Conservation (phyloP, 345 rosid genomes). For the Pistacia integerrima region DNA sequence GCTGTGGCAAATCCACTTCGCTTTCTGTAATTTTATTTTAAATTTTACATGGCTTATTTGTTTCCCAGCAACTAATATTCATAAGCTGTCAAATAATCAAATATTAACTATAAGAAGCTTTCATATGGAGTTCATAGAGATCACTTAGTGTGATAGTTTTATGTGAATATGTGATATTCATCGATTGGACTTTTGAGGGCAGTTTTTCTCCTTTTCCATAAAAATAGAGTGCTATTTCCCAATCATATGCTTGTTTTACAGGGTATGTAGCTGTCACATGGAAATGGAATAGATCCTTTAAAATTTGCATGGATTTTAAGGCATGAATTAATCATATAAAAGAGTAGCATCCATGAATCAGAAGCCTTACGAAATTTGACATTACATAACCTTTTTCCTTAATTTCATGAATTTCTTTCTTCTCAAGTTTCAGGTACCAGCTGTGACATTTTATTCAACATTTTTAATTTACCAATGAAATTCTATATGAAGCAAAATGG, state of each 20-base stretch:
- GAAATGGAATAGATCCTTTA: not conserved
- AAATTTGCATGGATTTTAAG: not conserved
- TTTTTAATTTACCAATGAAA: not conserved
- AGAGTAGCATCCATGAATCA: not conserved
- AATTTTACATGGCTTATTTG: no score
- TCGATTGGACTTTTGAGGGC: no score
- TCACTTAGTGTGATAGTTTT: not conserved
- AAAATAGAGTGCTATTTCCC: no score
- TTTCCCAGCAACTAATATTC: not conserved
- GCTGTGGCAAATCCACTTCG: not conserved
- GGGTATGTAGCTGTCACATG: no score
- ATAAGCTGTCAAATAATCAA: not conserved
- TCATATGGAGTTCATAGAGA: not conserved
- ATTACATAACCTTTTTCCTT: not conserved
- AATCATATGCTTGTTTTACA: no score
- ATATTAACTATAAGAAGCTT: not conserved
- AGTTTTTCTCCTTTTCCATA: no score
- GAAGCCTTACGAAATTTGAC: not conserved
- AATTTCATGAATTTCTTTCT: not conserved
- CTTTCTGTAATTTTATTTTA: not conserved
- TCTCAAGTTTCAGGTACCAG: no score
- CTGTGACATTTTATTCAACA: not conserved
- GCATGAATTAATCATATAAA: not conserved
- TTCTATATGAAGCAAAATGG: not conserved
- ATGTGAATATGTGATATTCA: no score